Base-by-base conservation (phyloP, 371 early-diverging fungal genomes). In the Amoeboradix gromovi region DNA sequence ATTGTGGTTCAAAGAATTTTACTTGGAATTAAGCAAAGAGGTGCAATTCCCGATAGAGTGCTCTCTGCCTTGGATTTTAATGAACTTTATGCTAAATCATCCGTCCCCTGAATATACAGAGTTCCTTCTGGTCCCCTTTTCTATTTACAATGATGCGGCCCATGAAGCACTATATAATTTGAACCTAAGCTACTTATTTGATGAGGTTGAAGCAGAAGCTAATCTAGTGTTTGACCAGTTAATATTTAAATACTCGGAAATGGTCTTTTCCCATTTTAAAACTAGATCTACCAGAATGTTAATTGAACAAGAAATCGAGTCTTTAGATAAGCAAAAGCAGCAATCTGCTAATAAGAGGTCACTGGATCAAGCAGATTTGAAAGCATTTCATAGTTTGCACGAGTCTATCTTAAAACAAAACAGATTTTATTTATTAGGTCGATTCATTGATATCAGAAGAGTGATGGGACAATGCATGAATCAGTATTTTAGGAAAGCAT, bases 1-100 rank as follows among this genome's bases (percentile, higher is more conserved):
- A n/a, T 69, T 81, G 48, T 81, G 82, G 82, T 78, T 74, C 70
- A 78, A 77, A 67, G 82, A 81, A 69, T 81, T 81, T 69, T 81
- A 78, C 66, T 71, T 80, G 30, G 82, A 81, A 68, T 69, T 81
- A 1, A 72, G 73, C 69, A 74, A 77, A 66, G 68, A 80, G 68
- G 75, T 78, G 1, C 81, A 80, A 79, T 81, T 81, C 66, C 81
- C 80, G 0, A 79, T 78, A 69, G 78, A 78, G 67, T 79, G 74
- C 71, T 80, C 81, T 1, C 68, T 81, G n/a, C 82, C 82, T 2
- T 80, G 80, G 80, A 79, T 81, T 68, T 70, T 81, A 66, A 73
- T 74, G 0, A 75, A 78, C 29, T 69, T 69, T 31, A 73, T 76
- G 0, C 69, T 81, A 29, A 73, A 77, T 0, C 72, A 75, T 27